Evolutionary conservation across 2,329 filamentous ascomycete genomes (phyloP).

Genomic region (Bipolaris zeicola): DNA sequence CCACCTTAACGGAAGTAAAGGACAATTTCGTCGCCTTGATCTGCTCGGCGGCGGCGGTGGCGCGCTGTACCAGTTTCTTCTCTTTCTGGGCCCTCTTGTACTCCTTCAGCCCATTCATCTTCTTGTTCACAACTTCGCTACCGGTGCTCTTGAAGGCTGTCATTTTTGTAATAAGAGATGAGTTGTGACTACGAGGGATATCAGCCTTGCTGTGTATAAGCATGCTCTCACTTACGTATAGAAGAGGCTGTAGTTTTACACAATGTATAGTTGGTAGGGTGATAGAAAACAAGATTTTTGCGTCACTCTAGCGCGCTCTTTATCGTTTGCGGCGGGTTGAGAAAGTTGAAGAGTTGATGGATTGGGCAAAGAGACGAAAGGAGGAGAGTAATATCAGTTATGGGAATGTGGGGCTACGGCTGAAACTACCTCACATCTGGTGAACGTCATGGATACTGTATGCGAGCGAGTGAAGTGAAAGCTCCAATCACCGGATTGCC

Average conservation of each 20-base stretch:
- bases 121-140: neutral
- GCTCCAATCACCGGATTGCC: too few relatives aligned
- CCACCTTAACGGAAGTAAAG: neutral
- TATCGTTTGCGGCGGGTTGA: neutral
- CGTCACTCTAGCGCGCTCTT: neutral
- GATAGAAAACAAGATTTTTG: neutral
- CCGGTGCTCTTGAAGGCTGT: too few relatives aligned
- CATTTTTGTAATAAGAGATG: neutral
- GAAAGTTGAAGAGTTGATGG: neutral
- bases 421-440: too few relatives aligned
- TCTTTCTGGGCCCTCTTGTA: conserved; percentile 14
- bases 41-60: neutral
- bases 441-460: too few relatives aligned
- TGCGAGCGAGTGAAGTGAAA: too few relatives aligned
- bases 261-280: neutral
- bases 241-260: neutral
- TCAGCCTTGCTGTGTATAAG: neutral
- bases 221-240: neutral
- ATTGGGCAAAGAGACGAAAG: too few relatives aligned
- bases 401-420: too few relatives aligned
- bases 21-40: neutral
- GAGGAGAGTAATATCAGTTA: too few relatives aligned
- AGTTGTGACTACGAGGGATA: neutral
- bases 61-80: conserved; percentile 4
- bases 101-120: conserved; percentile 7